These are phyloP conservation scores for Ananas comosus DNA, from an alignment of 176 grass and related monocot genomes.

Conservation along the genomic window DNA sequence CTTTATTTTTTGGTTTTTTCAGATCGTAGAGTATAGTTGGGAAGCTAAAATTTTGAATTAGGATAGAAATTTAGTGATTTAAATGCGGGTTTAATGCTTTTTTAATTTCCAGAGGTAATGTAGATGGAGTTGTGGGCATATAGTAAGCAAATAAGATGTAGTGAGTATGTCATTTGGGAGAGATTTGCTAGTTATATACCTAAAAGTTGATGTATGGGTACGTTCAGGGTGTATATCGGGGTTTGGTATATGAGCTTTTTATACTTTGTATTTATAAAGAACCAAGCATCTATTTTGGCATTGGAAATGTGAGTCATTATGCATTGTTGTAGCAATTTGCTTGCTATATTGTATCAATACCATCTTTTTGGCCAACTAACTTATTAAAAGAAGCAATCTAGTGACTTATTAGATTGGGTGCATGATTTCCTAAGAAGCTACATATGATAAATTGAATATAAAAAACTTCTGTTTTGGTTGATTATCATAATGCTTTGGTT, in stretches of 20 bases:
- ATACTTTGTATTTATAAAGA: neutral
- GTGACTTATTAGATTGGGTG: too few species aligned
- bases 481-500: neutral
- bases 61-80: neutral
- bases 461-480: neutral
- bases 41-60: neutral
- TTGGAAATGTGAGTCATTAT: neutral
- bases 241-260: too few species aligned
- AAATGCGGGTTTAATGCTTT: neutral
- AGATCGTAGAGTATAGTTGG: neutral
- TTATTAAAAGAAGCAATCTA: too few species aligned
- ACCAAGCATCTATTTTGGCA: neutral
- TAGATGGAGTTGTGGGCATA: neutral
- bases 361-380: too few species aligned
- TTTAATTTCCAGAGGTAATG: neutral
- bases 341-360: too few species aligned
- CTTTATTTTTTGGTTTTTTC: neutral
- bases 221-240: too few species aligned
- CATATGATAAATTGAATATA: too few species aligned
- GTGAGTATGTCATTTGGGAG: neutral
- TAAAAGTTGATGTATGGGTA: too few species aligned
- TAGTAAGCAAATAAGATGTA: neutral
- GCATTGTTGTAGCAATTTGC: too few species aligned
- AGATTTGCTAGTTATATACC: neutral
- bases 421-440: too few species aligned